A percentile compares a stretch with the other conserved stretches of the same genome.
These are phyloP conservation scores for Paratrypanosoma confusum DNA, from an alignment of 208 protist genomes.

Conservation along the genomic window DNA sequence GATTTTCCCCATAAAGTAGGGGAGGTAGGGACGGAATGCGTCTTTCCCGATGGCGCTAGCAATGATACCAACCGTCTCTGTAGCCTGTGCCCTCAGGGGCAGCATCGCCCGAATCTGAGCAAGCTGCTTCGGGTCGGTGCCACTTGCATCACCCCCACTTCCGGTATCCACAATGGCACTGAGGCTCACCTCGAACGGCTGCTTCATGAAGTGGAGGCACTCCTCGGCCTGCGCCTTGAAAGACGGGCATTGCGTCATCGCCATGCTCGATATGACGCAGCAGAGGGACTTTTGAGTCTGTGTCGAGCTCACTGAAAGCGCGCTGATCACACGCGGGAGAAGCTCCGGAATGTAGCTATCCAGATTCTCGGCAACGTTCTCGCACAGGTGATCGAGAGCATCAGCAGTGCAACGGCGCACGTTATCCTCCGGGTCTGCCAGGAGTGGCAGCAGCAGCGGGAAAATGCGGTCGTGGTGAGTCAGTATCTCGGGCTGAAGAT, in stretches of 20 bases:
- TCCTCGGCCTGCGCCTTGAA: slow-evolving; percentile 33
- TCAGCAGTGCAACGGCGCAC: slow-evolving; percentile 55
- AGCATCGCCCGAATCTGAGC: too few species aligned
- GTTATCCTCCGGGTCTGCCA: slow-evolving; percentile 43
- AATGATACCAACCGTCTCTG: slow-evolving; percentile 70
- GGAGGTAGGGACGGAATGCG: slow-evolving; percentile 49
- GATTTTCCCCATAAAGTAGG: slow-evolving; percentile 56
- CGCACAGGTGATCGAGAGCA: slow-evolving; percentile 69
- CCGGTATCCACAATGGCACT: neutral
- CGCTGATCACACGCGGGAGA: slow-evolving; percentile 45
- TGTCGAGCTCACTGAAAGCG: slow-evolving; percentile 42
- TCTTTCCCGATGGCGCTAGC: slow-evolving; percentile 60
- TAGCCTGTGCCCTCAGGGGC: slow-evolving; percentile 57
- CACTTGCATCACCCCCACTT: too few species aligned
- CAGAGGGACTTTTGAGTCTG: slow-evolving; percentile 60
- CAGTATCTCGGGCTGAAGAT: slow-evolving; percentile 81
- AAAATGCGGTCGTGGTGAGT: slow-evolving; percentile 56
- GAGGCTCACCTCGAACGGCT: slow-evolving; percentile 54
- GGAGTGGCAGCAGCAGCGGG: slow-evolving; percentile 52
- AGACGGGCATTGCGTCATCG: slow-evolving; percentile 39
- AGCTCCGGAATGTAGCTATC: slow-evolving; percentile 59
- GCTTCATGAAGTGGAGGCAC: slow-evolving; percentile 58
- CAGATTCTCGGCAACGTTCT: slow-evolving; percentile 69
- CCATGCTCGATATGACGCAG: slow-evolving; percentile 66
- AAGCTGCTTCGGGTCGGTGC: too few species aligned